Percentiles rank a stretch among this genome's conserved stretches.
Conservation (phyloP, 805 yeast species). For the Starmera amethionina region DNA sequence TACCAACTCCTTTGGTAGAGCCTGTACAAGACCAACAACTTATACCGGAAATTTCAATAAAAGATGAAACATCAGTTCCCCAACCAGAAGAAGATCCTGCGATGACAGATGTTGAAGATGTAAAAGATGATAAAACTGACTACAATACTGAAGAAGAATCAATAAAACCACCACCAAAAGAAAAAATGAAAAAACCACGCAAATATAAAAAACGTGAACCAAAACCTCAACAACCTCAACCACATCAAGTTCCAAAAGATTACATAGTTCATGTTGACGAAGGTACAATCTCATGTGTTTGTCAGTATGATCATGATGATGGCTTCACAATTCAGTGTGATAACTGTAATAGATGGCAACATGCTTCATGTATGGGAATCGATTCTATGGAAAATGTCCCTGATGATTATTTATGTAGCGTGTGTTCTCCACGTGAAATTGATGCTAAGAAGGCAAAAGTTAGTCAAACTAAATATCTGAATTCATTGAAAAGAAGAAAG, state of each 20-base stretch:
- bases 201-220: conserved; percentile 1
- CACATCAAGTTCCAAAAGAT: conserved; percentile 5
- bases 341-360: conserved; percentile 89
- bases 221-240: conserved; percentile 1
- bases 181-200: neutral
- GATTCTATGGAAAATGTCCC: conserved; percentile 66
- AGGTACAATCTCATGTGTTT: conserved; percentile 82
- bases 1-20: too few species aligned
- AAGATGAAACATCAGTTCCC: neutral
- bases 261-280: conserved; percentile 73
- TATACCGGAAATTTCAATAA: neutral
- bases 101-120: conserved; percentile 2
- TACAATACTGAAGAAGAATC: conserved; percentile 10
- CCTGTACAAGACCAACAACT: too few species aligned
- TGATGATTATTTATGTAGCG: conserved; percentile 71
- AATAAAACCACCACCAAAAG: conserved; percentile 2
- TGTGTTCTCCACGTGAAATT: conserved; percentile 50
- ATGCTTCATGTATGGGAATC: conserved; percentile 82
- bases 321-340: conserved; percentile 96
- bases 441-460: conserved; percentile 33
- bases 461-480: conserved; percentile 24
- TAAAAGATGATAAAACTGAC: conserved; percentile 3
- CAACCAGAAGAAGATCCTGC: neutral
- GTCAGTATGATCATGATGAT: conserved; percentile 81
- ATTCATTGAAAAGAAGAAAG: conserved; percentile 8